Evolutionary conservation across 768 basidiomycete genomes (phyloP).

Genomic region (Lentinula aciculospora): DNA sequence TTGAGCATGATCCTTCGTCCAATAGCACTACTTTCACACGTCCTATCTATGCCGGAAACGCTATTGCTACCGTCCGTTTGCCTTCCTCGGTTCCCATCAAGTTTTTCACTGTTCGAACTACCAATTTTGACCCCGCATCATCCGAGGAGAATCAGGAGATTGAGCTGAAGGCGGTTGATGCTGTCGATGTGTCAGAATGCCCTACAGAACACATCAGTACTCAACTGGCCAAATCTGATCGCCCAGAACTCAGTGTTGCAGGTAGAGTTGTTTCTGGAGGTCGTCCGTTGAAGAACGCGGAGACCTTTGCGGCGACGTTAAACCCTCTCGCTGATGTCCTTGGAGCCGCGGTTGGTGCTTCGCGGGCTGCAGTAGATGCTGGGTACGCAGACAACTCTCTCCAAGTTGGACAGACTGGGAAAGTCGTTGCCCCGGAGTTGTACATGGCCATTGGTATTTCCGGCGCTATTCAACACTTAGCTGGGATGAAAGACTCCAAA

Average conservation of each 20-base stretch:
- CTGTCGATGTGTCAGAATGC: constrained; percentile 55
- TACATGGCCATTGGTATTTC: constrained; percentile 97
- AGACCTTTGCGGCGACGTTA: constrained; percentile 82
- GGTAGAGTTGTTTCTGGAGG: constrained; percentile 91
- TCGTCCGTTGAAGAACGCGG: constrained; percentile 88
- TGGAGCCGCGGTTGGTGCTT: constrained; percentile 96
- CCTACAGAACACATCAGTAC: constrained; percentile 65
- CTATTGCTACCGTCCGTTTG: constrained; percentile 87
- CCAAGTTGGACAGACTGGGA: constrained; percentile 99
- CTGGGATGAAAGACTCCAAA: constrained; percentile 99
- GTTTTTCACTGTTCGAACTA: constrained; percentile 91
- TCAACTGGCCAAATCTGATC: constrained; percentile 80
- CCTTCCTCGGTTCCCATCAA: constrained; percentile 76
- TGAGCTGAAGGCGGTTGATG: constrained; percentile 55
- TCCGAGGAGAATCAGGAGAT: constrained; percentile 48
- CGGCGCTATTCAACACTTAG: constrained; percentile 97
- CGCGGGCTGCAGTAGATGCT: constrained; percentile 94
- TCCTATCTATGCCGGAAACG: constrained; percentile 97
- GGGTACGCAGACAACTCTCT: constrained; percentile 97
- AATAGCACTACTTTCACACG: constrained; percentile 84
- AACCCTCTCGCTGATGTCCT: constrained; percentile 91
- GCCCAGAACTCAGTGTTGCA: constrained; percentile 88
- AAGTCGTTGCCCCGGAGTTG: constrained; percentile 94
- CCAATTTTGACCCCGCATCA: constrained; percentile 74
- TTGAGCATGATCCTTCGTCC: constrained; percentile 65